phyloP scores from a whole-genome alignment of 495 filamentous ascomycete genomes.

The Talaromyces ruber region DNA sequence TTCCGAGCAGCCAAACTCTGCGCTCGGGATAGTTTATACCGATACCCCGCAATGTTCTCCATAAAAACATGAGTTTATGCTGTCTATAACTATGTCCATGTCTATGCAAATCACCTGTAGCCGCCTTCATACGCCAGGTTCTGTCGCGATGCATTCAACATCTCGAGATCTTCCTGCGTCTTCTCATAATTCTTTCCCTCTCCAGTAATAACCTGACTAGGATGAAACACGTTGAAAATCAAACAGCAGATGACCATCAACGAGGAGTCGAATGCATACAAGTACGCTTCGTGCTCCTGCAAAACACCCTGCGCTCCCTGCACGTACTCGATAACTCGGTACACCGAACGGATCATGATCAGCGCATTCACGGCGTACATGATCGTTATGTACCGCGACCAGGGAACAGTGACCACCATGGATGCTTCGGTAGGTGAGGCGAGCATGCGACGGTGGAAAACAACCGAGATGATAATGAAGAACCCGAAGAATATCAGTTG shows the following conservation, averaged over 20 bases:
- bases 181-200: background rate
- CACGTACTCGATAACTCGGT: slow-evolving; percentile 55
- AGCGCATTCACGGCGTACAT: slow-evolving; percentile 45
- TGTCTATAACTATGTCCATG: background rate
- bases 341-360: slow-evolving; percentile 53
- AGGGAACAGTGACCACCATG: slow-evolving; percentile 18
- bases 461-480: slow-evolving; percentile 27
- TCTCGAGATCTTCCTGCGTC: background rate
- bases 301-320: slow-evolving; percentile 45
- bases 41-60: background rate
- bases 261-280: slow-evolving; percentile 56
- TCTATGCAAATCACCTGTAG: background rate
- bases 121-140: background rate
- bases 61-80: background rate
- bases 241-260: slow-evolving; percentile 49
- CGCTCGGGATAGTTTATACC: background rate
- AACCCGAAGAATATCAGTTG: slow-evolving; percentile 36
- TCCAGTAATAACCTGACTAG: slow-evolving; percentile 10
- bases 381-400: slow-evolving; percentile 41
- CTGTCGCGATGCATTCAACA: background rate
- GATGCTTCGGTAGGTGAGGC: slow-evolving; percentile 10
- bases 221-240: slow-evolving; percentile 33
- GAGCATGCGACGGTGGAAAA: slow-evolving; percentile 31
- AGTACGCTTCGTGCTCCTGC: slow-evolving; percentile 45
- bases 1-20: background rate